phyloP scores from a whole-genome alignment of 2,329 filamentous ascomycete species.

The Aspergillus viridinutans region DNA sequence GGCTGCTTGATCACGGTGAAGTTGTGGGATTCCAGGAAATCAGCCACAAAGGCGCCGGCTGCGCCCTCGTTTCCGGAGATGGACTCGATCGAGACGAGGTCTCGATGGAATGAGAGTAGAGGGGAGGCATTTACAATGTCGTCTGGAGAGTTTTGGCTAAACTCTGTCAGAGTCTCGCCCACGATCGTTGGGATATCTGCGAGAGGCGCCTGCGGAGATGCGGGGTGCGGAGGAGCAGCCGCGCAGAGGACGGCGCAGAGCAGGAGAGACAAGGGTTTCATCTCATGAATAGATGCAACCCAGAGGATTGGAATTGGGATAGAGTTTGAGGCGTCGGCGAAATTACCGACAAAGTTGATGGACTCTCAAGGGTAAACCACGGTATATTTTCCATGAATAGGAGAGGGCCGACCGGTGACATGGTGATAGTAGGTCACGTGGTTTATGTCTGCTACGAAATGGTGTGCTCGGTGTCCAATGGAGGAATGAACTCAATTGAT shows the following conservation, averaged over 20 bases:
- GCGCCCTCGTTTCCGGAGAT: conserved; percentile 64
- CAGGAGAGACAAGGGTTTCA: conserved; percentile 13
- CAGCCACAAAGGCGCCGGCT: conserved; percentile 64
- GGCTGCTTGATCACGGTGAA: conserved; percentile 61
- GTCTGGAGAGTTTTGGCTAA: conserved; percentile 19
- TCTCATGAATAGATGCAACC: neutral
- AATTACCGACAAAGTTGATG: neutral
- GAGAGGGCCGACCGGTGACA: no score
- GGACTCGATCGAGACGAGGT: conserved; percentile 70
- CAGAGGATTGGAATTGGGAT: neutral
- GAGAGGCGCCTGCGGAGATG: conserved; percentile 17
- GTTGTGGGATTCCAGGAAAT: conserved; percentile 58
- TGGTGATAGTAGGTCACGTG: neutral
- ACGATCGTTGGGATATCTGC: neutral
- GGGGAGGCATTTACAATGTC: conserved; percentile 39
- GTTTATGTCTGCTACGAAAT: neutral
- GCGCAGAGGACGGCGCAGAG: conserved; percentile 12
- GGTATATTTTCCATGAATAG: neutral
- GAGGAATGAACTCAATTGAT: neutral
- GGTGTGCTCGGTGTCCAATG: neutral
- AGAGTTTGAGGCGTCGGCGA: neutral
- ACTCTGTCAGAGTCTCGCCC: conserved; percentile 8
- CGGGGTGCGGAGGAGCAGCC: conserved; percentile 27
- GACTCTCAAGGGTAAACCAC: neutral
- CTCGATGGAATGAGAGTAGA: conserved; percentile 69